Evolutionary conservation across 441 rosid genomes (phyloP).

Genomic region (Metrosideros polymorpha): DNA sequence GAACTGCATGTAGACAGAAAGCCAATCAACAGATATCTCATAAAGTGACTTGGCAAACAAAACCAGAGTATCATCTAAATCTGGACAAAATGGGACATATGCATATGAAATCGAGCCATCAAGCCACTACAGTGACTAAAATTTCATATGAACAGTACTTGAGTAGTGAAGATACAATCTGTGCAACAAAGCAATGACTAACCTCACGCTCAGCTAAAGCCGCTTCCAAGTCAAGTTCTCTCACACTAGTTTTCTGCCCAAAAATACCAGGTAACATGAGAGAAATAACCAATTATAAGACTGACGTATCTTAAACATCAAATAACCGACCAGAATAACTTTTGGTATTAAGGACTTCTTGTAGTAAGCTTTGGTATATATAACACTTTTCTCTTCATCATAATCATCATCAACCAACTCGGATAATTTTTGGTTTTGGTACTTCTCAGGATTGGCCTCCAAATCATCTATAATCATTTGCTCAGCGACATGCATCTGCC

Average conservation of each 20-base stretch:
- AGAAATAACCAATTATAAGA: not conserved
- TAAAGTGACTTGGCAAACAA: not conserved
- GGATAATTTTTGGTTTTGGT: constrained; percentile 60
- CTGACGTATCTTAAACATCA: not conserved
- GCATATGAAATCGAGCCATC: not conserved
- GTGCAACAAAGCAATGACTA: not conserved
- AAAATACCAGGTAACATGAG: constrained; percentile 12
- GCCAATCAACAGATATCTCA: not conserved
- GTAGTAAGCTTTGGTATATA: constrained; percentile 45
- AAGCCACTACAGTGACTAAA: not conserved
- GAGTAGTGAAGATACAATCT: not conserved
- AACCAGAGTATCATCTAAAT: not conserved
- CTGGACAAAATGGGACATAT: not conserved
- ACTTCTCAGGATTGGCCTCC: constrained; percentile 81
- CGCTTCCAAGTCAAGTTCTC: constrained; percentile 87
- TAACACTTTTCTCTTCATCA: constrained; percentile 56
- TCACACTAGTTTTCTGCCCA: constrained; percentile 81
- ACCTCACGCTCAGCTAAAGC: constrained; percentile 89
- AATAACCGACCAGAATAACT: constrained; percentile 50
- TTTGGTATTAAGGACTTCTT: constrained; percentile 58
- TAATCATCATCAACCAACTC: constrained; percentile 74
- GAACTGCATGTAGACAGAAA: constrained; percentile 23
- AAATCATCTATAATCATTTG: constrained; percentile 92
- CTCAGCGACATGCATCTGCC: constrained; percentile 92
- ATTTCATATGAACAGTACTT: not conserved